Evolutionary conservation across 352 stramenopile species (phyloP).

Genomic region (Phytophthora agathidicida): DNA sequence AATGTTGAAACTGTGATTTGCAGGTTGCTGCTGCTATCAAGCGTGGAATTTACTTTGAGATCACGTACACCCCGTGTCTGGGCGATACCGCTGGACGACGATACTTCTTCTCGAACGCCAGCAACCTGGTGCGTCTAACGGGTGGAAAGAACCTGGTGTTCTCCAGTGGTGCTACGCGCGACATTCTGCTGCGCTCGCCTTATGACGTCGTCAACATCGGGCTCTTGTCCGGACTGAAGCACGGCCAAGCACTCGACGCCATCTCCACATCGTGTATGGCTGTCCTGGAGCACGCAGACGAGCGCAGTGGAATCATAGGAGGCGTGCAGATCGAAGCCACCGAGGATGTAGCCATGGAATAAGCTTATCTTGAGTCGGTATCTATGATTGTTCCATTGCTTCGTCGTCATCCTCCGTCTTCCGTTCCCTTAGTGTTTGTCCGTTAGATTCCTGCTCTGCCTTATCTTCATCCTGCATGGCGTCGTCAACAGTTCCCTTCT

Average conservation of each 20-base stretch:
- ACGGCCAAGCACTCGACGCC: constrained; percentile 71
- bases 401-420: constrained; percentile 26
- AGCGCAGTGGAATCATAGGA: constrained; percentile 53
- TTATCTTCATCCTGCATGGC: constrained; percentile 18
- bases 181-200: constrained; percentile 78
- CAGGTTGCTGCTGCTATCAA: constrained; percentile 77
- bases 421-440: constrained; percentile 3
- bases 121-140: constrained; percentile 76
- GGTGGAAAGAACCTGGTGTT: constrained; percentile 74
- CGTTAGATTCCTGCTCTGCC: constrained; percentile 10
- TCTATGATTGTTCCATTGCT: constrained; percentile 38
- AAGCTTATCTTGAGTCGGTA: constrained; percentile 24
- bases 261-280: constrained; percentile 58
- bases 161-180: constrained; percentile 71
- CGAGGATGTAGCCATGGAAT: constrained; percentile 55
- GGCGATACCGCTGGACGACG: constrained; percentile 74
- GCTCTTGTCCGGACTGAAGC: constrained; percentile 73
- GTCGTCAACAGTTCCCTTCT: constrained; percentile 13
- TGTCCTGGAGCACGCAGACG: constrained; percentile 67
- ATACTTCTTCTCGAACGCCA: constrained; percentile 90
- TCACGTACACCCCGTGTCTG: constrained; percentile 81
- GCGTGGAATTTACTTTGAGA: constrained; percentile 77
- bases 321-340: constrained; percentile 48
- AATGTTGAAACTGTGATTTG: constrained; percentile 4
- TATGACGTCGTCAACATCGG: constrained; percentile 87